These are phyloP conservation scores for Aureobasidium sp. DNA, from an alignment of 2,329 filamentous ascomycete genomes.

Conservation along the genomic window DNA sequence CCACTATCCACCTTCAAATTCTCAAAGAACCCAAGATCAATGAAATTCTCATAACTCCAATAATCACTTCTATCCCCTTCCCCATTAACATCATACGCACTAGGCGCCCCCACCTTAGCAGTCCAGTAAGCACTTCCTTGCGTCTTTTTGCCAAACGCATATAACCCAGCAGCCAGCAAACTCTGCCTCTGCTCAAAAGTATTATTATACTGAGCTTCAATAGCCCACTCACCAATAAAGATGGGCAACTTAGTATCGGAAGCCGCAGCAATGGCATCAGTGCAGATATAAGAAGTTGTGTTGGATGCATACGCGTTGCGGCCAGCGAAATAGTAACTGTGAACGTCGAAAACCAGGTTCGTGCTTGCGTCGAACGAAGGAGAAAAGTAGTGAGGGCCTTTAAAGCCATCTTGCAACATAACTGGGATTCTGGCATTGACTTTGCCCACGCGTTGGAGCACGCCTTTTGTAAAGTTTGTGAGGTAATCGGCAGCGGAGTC, in stretches of 20 bases:
- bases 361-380: background rate
- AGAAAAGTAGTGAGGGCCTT: background rate
- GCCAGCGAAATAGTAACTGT: background rate
- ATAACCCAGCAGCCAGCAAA: conserved; percentile 24
- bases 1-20: too few species aligned
- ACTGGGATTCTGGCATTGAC: conserved; percentile 14
- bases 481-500: background rate
- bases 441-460: conserved; percentile 14
- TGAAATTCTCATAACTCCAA: background rate
- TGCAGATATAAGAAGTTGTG: background rate
- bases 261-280: background rate
- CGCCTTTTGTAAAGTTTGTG: background rate
- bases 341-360: background rate
- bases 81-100: background rate
- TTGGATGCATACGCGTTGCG: background rate
- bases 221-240: background rate
- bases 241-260: background rate
- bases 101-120: background rate
- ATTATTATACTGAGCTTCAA: background rate
- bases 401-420: background rate
- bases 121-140: conserved; percentile 25
- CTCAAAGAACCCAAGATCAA: background rate
- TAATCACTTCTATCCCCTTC: background rate
- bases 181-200: conserved; percentile 14
- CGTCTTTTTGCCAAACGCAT: conserved; percentile 25